These are phyloP conservation scores for Plectosphaerella cucumerina DNA, from an alignment of 2,329 filamentous ascomycete species.

Conservation along the genomic window DNA sequence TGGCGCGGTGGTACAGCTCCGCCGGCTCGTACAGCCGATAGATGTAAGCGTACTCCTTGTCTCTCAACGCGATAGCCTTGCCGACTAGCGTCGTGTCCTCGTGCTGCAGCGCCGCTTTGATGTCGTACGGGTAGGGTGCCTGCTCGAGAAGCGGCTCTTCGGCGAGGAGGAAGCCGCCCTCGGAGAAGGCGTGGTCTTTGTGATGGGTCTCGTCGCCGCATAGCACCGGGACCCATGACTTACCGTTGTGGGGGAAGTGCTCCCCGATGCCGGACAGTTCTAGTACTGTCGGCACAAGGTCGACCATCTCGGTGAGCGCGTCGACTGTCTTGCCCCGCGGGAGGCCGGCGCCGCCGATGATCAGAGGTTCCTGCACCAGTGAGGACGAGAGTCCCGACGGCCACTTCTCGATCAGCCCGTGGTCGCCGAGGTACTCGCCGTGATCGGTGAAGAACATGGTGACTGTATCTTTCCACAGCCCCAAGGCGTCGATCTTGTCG, in stretches of 20 bases:
- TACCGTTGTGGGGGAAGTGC: conserved; percentile 33
- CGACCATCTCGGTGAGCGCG: conserved; percentile 37
- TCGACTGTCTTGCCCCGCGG: conserved; percentile 24
- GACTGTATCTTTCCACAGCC: conserved; percentile 30
- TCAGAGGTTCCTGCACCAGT: conserved; percentile 35
- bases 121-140: conserved; percentile 37
- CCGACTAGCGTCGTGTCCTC: conserved; percentile 36
- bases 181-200: conserved; percentile 34
- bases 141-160: conserved; percentile 41
- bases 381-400: conserved; percentile 35
- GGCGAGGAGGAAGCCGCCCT: conserved; percentile 36
- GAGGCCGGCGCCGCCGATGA: conserved; percentile 35
- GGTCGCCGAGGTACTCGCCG: conserved; percentile 40
- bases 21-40: conserved; percentile 39
- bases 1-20: conserved; percentile 34
- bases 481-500: conserved; percentile 22
- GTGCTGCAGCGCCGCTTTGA: conserved; percentile 39
- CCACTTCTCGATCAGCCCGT: conserved; percentile 44
- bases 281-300: conserved; percentile 37
- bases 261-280: conserved; percentile 31
- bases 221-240: conserved; percentile 26
- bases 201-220: conserved; percentile 17
- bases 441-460: conserved; percentile 40
- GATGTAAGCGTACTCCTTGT: conserved; percentile 33
- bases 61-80: conserved; percentile 31